A percentile compares a stretch with the other conserved stretches of the same genome.
These are phyloP conservation scores for Microcos paniculata DNA, from an alignment of 345 rosid genomes.

Conservation along the genomic window DNA sequence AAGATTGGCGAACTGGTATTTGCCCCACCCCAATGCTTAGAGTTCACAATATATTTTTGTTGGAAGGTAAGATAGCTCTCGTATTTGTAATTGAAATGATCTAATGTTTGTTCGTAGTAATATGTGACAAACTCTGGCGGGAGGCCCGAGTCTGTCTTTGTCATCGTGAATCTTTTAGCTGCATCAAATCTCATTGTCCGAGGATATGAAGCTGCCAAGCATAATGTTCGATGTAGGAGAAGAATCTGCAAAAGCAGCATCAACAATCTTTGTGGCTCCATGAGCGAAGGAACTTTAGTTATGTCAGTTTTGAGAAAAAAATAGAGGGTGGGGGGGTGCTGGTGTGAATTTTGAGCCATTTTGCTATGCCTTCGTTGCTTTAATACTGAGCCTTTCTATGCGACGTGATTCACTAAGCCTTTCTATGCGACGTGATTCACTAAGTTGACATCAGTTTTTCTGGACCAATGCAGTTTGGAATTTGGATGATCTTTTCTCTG, in stretches of 20 bases:
- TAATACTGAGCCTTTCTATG: not conserved
- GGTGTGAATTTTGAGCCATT: not conserved
- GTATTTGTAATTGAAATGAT: constrained; percentile 32
- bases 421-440: not conserved
- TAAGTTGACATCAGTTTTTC: not conserved
- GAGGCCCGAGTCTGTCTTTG: not conserved
- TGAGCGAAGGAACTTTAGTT: not conserved
- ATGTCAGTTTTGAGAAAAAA: not conserved
- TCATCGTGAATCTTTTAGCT: not conserved
- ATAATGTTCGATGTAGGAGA: not conserved
- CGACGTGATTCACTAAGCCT: not conserved
- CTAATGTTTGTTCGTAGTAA: constrained; percentile 31
- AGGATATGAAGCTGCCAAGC: not conserved
- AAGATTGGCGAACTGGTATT: not conserved
- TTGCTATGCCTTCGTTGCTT: not conserved
- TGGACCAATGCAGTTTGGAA: not conserved
- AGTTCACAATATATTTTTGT: constrained; percentile 24
- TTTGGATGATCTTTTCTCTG: not conserved
- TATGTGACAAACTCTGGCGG: not conserved
- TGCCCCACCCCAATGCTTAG: constrained; percentile 22
- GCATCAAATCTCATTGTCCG: not conserved
- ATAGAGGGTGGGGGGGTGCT: too few relatives aligned
- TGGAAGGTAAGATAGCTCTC: constrained; percentile 22
- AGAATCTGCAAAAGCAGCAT: not conserved
- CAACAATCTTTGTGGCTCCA: not conserved